A percentile compares a stretch with the other conserved stretches of the same genome.
phyloP scores from a whole-genome alignment of 352 stramenopile genomes.

The Pythium insidiosum region DNA sequence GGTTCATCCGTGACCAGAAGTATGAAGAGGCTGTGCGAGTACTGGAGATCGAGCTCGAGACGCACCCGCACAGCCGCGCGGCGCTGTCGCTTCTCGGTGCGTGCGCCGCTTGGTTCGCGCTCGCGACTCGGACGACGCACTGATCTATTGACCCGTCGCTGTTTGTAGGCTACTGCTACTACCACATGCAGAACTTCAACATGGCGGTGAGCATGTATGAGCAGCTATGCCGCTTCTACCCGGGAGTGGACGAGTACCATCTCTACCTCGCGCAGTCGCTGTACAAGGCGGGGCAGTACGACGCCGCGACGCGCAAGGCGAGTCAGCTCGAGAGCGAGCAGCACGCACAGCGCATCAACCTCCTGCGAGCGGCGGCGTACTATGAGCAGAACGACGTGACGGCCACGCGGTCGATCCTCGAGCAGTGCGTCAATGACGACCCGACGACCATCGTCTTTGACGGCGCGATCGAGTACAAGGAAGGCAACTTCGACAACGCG shows the following conservation, averaged over 20 bases:
- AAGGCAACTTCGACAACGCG: conserved; percentile 85
- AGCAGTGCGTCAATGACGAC: conserved; percentile 90
- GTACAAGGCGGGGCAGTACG: conserved; percentile 88
- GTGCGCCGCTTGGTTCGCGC: background rate
- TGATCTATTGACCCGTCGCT: background rate
- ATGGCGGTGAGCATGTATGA: conserved; percentile 92
- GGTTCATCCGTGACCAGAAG: conserved; percentile 91
- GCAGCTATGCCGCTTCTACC: conserved; percentile 89
- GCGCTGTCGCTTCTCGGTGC: conserved; percentile 89
- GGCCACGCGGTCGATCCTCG: conserved; percentile 85
- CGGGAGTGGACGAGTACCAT: conserved; percentile 93
- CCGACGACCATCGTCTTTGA: conserved; percentile 88
- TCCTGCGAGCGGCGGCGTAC: conserved; percentile 89
- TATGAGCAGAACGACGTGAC: conserved; percentile 95
- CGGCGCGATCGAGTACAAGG: conserved; percentile 79
- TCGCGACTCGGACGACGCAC: background rate
- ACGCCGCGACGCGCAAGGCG: conserved; percentile 66
- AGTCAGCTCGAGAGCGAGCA: conserved; percentile 83
- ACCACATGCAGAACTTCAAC: conserved; percentile 92
- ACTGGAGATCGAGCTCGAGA: conserved; percentile 89
- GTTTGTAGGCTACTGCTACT: conserved; percentile 91
- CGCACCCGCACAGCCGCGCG: conserved; percentile 89
- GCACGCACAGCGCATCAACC: conserved; percentile 75
- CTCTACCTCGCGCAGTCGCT: conserved; percentile 94
- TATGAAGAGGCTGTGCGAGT: conserved; percentile 91